phyloP scores from a whole-genome alignment of 2,329 filamentous ascomycete species.

The Eutypa lata region DNA sequence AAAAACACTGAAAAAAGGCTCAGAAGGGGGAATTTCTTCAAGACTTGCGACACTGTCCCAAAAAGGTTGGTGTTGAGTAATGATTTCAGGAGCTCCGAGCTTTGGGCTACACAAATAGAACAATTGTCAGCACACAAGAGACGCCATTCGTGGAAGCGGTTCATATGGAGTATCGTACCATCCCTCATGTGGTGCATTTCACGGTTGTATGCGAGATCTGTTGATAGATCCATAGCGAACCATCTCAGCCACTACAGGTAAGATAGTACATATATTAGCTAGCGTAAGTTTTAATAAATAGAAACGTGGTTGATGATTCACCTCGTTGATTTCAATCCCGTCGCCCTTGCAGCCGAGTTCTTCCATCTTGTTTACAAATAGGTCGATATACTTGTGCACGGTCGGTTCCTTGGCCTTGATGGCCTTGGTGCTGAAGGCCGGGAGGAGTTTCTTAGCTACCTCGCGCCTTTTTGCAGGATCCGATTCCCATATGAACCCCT shows the following conservation, averaged over 20 bases:
- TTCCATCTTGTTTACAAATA: conserved; percentile 13
- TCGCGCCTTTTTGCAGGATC: conserved; percentile 12
- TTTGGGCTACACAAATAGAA: not conserved
- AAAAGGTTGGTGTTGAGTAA: conserved; percentile 9
- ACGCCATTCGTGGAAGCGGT: not conserved
- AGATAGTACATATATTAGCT: not conserved
- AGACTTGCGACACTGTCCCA: conserved; percentile 10
- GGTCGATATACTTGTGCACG: conserved; percentile 12
- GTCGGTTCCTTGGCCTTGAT: conserved; percentile 13
- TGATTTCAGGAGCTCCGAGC: conserved; percentile 9
- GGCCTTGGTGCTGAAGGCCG: conserved; percentile 12
- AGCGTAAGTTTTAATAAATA: not conserved
- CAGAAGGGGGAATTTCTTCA: conserved; percentile 12
- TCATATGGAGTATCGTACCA: conserved; percentile 1
- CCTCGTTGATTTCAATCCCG: conserved; percentile 4
- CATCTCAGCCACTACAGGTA: conserved; percentile 4
- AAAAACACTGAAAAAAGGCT: conserved; percentile 2
- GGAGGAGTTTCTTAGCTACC: conserved; percentile 13
- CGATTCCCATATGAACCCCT: conserved; percentile 14
- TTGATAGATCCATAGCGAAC: conserved; percentile 11
- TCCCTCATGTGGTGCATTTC: conserved; percentile 15
- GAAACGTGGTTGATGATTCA: not conserved
- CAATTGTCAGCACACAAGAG: not conserved
- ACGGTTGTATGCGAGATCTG: conserved; percentile 17
- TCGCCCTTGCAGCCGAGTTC: conserved; percentile 1